Base-by-base conservation (phyloP, 2,329 filamentous ascomycete genomes). In the Furcasterigmium furcatum region DNA sequence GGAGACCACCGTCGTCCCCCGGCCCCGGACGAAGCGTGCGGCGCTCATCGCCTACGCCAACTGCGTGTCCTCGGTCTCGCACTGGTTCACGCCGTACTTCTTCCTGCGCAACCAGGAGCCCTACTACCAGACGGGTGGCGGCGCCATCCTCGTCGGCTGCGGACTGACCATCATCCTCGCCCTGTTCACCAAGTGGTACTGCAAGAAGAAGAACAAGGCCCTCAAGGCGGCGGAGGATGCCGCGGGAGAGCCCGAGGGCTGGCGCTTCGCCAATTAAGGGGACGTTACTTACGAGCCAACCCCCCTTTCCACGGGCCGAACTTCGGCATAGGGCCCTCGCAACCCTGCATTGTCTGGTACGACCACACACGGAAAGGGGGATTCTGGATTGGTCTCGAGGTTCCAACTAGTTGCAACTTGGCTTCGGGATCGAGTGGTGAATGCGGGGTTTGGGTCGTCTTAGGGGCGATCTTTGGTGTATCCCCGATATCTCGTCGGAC, bases 41-140 rank as follows among this genome's bases (percentile, higher is more conserved):
- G 68, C 67, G 0, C 59, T 71, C 1, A 66, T 72, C 40, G 68
- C 68, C 1, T 68, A 70, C 38, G 66, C 68, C 5, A 71, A 71
- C 41, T 67, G 62, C 27, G 59, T 69, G 2, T 65, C 59, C n/a
- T 62, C 64, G 5, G 55, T 61, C 1, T 65, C 61, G 3, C 68
- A 71, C 30, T 70, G 67, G 67, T 70, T 69, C 42, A 67, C 60
- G 0, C 67, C 67, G 0, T 69, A 70, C 47, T 71, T 71, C 47
- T 62, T 60, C 35, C 51, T 60, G 0, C 50, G 52, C 4, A 53
- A 55, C 25, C 58, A 63, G 14, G 59, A 61, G 5, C 60, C 60
- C 3, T 58, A 57, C 18, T 63, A 62, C 19, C 53, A 59, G 30
- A 62, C 57, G 0, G 60, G 57, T 4, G 60, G 60, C 0, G 60